Conservation (phyloP, 2,329 filamentous ascomycete species). For the Karstenula rhodostoma region DNA sequence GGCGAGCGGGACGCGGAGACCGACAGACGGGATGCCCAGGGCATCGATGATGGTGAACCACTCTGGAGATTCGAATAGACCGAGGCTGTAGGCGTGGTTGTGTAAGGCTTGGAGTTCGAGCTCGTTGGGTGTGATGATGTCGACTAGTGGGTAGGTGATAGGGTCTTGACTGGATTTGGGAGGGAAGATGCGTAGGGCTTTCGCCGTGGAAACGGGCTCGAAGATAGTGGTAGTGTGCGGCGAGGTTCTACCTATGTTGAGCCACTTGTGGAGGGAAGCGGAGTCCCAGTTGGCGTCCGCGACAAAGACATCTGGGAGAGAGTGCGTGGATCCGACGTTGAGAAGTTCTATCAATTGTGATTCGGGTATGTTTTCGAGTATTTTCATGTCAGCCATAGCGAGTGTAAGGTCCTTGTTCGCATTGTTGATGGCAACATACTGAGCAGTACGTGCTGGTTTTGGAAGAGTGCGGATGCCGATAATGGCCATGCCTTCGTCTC, state of each 20-base stretch:
- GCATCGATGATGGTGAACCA: constrained; percentile 87
- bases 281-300: constrained; percentile 88
- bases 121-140: constrained; percentile 82
- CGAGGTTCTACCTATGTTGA: constrained; percentile 66
- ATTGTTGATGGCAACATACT: constrained; percentile 92
- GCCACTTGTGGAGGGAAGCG: constrained; percentile 71
- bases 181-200: constrained; percentile 74
- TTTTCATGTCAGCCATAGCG: constrained; percentile 95
- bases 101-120: constrained; percentile 85
- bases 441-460: constrained; percentile 73
- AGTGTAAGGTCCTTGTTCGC: constrained; percentile 82
- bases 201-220: constrained; percentile 87
- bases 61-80: constrained; percentile 71
- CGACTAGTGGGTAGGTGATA: constrained; percentile 77
- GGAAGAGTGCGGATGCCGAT: constrained; percentile 63
- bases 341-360: constrained; percentile 11
- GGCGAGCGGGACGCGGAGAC: constrained; percentile 76
- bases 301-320: constrained; percentile 52
- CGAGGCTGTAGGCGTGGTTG: constrained; percentile 69
- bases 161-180: constrained; percentile 59
- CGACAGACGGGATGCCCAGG: constrained; percentile 74
- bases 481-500: constrained; percentile 69
- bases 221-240: constrained; percentile 66
- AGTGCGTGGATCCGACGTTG: constrained; percentile 20
- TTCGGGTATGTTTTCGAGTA: constrained; percentile 65